These are phyloP conservation scores for Botrytis fabae DNA, from an alignment of 2,329 filamentous ascomycete genomes.

Conservation along the genomic window DNA sequence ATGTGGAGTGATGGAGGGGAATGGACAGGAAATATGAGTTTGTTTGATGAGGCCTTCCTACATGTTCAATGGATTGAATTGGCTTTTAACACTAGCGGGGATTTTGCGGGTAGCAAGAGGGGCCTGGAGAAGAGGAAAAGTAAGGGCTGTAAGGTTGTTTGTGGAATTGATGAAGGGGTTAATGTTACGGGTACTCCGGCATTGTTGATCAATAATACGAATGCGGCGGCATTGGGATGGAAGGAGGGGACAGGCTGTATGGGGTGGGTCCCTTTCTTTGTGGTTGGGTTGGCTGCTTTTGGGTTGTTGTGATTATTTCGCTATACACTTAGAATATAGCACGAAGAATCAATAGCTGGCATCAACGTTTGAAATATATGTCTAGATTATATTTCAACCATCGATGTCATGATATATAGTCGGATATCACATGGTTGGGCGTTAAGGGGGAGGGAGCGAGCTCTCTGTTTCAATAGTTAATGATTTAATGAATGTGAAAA, in stretches of 20 bases:
- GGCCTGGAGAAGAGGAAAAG: conserved; percentile 29
- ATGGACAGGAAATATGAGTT: conserved; percentile 39
- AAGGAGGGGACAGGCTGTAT: conserved; percentile 16
- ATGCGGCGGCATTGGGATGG: background rate
- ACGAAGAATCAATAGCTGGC: too few relatives aligned
- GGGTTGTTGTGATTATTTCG: conserved; percentile 4
- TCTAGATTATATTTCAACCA: background rate
- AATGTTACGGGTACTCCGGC: conserved; percentile 34
- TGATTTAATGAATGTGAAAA: background rate
- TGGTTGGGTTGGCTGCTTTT: conserved; percentile 7
- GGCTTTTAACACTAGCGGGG: conserved; percentile 37
- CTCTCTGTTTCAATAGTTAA: background rate
- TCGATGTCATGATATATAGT: background rate
- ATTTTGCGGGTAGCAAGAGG: conserved; percentile 26
- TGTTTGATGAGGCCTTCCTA: conserved; percentile 35
- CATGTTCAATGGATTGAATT: conserved; percentile 41
- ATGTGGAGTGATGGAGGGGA: conserved; percentile 40
- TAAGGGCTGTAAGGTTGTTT: conserved; percentile 36
- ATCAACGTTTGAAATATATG: background rate
- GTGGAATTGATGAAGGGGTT: conserved; percentile 35
- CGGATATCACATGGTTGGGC: background rate
- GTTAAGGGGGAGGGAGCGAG: background rate
- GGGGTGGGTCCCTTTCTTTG: conserved; percentile 7
- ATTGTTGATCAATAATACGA: conserved; percentile 34
- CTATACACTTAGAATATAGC: too few relatives aligned